Evolutionary conservation across 768 basidiomycete genomes (phyloP).

Genomic region (Pisolithus tinctorius): DNA sequence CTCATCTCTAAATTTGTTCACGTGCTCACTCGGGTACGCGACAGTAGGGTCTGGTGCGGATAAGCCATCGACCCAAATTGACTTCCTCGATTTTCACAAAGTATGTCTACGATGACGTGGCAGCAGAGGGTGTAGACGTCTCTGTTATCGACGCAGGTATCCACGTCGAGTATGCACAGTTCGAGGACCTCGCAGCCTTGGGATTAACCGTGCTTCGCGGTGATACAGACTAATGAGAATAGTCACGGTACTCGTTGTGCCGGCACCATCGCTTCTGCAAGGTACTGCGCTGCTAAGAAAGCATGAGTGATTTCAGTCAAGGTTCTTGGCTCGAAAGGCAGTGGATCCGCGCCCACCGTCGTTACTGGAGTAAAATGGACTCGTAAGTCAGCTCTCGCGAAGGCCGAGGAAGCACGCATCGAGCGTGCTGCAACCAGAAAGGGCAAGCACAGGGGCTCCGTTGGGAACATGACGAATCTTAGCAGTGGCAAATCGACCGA

Average conservation of each 20-base stretch:
- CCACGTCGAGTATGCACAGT: constrained; percentile 77
- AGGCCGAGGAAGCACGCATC: constrained; percentile 51
- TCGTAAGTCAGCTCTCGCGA: constrained; percentile 41
- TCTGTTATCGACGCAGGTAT: constrained; percentile 88
- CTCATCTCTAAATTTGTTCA: not conserved
- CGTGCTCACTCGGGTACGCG: constrained; percentile 7
- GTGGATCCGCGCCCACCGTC: constrained; percentile 93
- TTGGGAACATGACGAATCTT: constrained; percentile 88
- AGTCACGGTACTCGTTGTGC: constrained; percentile 96
- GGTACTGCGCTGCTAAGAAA: constrained; percentile 94
- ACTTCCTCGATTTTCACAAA: constrained; percentile 75
- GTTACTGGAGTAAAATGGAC: constrained; percentile 85
- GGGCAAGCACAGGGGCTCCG: constrained; percentile 87
- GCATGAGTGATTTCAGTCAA: constrained; percentile 89
- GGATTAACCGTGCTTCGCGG: constrained; percentile 85
- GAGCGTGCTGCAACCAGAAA: constrained; percentile 72
- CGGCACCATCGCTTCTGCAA: constrained; percentile 89
- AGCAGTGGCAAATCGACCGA: constrained; percentile 89
- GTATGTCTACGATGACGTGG: constrained; percentile 64
- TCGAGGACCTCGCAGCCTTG: constrained; percentile 87
- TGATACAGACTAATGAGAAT: constrained; percentile 86
- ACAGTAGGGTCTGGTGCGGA: constrained; percentile 83
- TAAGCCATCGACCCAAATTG: constrained; percentile 79
- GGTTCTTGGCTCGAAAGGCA: constrained; percentile 93
- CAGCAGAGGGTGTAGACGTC: constrained; percentile 93